phyloP scores from a whole-genome alignment of 1,139 yeast species.

The Taiozyma onychis region DNA sequence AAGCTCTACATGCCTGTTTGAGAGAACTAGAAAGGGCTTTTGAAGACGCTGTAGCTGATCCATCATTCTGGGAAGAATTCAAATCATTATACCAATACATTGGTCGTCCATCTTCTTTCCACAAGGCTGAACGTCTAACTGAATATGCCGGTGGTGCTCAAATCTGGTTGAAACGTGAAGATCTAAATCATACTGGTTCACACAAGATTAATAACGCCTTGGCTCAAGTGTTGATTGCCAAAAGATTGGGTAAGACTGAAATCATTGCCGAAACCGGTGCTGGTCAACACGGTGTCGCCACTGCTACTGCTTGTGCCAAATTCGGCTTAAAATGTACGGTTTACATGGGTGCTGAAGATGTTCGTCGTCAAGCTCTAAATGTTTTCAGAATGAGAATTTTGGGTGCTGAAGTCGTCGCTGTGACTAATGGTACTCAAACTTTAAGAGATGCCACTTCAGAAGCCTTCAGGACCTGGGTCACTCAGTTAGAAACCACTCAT shows the following conservation, averaged over 20 bases:
- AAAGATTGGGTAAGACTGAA: slow-evolving; percentile 82
- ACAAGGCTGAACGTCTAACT: slow-evolving; percentile 83
- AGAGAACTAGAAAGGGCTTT: slow-evolving; percentile 85
- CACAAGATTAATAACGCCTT: slow-evolving; percentile 96
- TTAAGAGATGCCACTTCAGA: slow-evolving; percentile 97
- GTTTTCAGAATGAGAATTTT: slow-evolving; percentile 95
- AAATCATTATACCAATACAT: slow-evolving; percentile 77
- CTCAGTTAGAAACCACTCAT: slow-evolving; percentile 79
- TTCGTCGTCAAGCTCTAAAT: slow-evolving; percentile 94
- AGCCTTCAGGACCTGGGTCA: slow-evolving; percentile 95
- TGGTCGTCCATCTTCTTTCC: slow-evolving; percentile 94
- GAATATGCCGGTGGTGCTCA: slow-evolving; percentile 94
- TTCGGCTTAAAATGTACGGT: slow-evolving; percentile 95
- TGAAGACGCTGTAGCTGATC: slow-evolving; percentile 83
- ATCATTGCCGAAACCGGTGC: slow-evolving; percentile 99
- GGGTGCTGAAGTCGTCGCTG: slow-evolving; percentile 94
- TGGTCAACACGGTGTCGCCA: slow-evolving; percentile 99
- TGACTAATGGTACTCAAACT: slow-evolving; percentile 91
- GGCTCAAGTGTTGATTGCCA: slow-evolving; percentile 91
- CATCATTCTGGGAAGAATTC: slow-evolving; percentile 90
- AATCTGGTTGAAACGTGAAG: slow-evolving; percentile 98
- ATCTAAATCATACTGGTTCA: slow-evolving; percentile 94
- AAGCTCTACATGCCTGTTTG: slow-evolving; percentile 86
- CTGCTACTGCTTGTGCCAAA: slow-evolving; percentile 98
- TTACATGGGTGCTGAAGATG: slow-evolving; percentile 99